phyloP scores from a whole-genome alignment of 768 basidiomycete genomes.

The Lyophyllum decastes region DNA sequence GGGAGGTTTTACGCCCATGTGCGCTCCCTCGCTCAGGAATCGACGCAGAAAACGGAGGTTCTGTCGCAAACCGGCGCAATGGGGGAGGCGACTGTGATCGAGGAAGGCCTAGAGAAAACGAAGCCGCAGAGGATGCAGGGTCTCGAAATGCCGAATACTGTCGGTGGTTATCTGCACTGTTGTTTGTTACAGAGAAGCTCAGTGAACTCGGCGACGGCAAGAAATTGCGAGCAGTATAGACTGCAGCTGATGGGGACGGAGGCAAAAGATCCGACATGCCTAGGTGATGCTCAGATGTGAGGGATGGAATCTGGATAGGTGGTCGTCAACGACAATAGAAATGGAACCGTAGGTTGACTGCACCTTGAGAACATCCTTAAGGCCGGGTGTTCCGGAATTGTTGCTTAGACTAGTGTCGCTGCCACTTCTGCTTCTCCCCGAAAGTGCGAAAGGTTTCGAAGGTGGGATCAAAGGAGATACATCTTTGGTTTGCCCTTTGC shows the following conservation, averaged over 20 bases:
- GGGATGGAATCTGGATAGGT: constrained; percentile 55
- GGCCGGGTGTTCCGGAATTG: constrained; percentile 49
- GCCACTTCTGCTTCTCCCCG: constrained; percentile 46
- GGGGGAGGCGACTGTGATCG: constrained; percentile 32
- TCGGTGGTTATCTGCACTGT: constrained; percentile 16
- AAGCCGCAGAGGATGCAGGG: constrained; percentile 19
- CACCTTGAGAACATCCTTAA: constrained; percentile 78
- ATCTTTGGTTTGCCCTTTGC: constrained; percentile 15
- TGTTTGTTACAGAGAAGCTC: constrained; percentile 24
- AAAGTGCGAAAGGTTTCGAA: constrained; percentile 43
- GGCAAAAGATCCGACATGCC: constrained; percentile 72
- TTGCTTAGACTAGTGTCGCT: constrained; percentile 41
- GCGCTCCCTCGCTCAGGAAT: constrained; percentile 12
- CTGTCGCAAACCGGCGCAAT: constrained; percentile 17
- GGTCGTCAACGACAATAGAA: neutral
- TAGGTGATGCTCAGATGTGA: constrained; percentile 69
- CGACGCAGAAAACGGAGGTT: constrained; percentile 22
- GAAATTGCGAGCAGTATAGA: constrained; percentile 37
- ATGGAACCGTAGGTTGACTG: constrained; percentile 1
- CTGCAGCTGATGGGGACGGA: constrained; percentile 63
- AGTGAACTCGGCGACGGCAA: constrained; percentile 39
- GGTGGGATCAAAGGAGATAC: constrained; percentile 38
- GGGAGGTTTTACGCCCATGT: constrained; percentile 19
- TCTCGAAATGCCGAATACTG: constrained; percentile 22
- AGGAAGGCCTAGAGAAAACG: constrained; percentile 40